Conservation (phyloP, 31 red algal species). For the Endocladia muricata region DNA sequence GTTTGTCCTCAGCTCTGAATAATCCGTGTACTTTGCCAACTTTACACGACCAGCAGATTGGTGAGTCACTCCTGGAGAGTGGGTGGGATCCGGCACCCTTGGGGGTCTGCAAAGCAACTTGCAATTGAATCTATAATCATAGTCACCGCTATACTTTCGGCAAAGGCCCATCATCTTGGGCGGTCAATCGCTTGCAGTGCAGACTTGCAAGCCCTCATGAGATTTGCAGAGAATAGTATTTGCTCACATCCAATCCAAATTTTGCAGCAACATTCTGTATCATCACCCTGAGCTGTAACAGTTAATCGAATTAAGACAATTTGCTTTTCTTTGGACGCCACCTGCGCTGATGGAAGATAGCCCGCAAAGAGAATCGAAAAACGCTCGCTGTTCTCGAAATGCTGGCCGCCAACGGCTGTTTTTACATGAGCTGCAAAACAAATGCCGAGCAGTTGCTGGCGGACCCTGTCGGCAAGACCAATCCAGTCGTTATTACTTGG, state of each 20-base stretch:
- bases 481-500: slow-evolving; percentile 54
- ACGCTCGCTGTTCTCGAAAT: slow-evolving; percentile 2
- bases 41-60: too few relatives aligned
- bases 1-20: too few relatives aligned
- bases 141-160: too few relatives aligned
- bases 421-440: slow-evolving; percentile 53
- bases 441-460: slow-evolving; percentile 12
- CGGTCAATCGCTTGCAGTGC: background rate
- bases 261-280: slow-evolving; percentile 23
- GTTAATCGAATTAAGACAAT: slow-evolving; percentile 36
- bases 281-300: background rate
- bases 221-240: slow-evolving; percentile 54
- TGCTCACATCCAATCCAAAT: slow-evolving; percentile 70
- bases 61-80: too few relatives aligned
- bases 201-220: slow-evolving; percentile 37
- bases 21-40: too few relatives aligned
- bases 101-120: too few relatives aligned
- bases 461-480: slow-evolving; percentile 23
- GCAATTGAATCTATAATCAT: too few relatives aligned
- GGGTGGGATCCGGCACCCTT: too few relatives aligned
- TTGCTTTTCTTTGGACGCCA: background rate
- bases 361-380: slow-evolving; percentile 53
- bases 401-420: slow-evolving; percentile 36
- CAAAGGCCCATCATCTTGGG: too few relatives aligned
- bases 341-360: slow-evolving; percentile 11